Base-by-base conservation (phyloP, 306 rosid species). In the Trifolium dubium region DNA sequence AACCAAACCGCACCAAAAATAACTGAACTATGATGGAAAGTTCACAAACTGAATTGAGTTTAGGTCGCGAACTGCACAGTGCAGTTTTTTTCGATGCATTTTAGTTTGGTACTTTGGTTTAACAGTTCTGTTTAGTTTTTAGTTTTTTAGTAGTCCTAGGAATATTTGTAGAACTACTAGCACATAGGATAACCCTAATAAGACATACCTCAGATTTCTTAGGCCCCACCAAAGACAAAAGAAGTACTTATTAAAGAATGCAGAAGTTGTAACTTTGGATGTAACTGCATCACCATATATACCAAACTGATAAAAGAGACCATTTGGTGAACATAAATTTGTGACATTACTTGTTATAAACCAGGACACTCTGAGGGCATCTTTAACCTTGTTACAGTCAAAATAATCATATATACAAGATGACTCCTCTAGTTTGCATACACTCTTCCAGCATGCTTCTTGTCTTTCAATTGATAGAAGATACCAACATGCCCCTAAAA, bases 401-500 rank as follows among this genome's bases (percentile, higher is more conserved):
- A 89, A 88, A 78, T 81, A 93, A 56, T 74, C 82, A 77, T 76
- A 51, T 18, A 81, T 8, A 75, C 97, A 89, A 75, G 43, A 46
- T 30, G 80, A 49, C 46, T 76, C 72, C 69, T 86, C 86, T 41
- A 73, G 4, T 49, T 60, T 59, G 40, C 98, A 93, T 0, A 82
- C 88, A 19, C 85, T 84, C 82, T 88, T 89, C 97, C 97, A 93
- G 19, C 97, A 93, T 53, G 96, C 90, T 83, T 93, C 98, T 77
- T 91, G 90, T 67, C 98, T 74, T 74, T 91, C 97, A 7, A 89
- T 61, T n/a, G 96, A 84, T 63, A 91, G 83, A 76, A 91, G 92
- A 80, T 93, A 93, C 94, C 97, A 93, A 55, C 91, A 89, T 75
- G 98, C 92, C 65, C 96, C 98, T 84, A 91, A 78, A 88, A 89